These are phyloP conservation scores for Viola pubescens DNA, from an alignment of 441 rosid species.

Conservation along the genomic window DNA sequence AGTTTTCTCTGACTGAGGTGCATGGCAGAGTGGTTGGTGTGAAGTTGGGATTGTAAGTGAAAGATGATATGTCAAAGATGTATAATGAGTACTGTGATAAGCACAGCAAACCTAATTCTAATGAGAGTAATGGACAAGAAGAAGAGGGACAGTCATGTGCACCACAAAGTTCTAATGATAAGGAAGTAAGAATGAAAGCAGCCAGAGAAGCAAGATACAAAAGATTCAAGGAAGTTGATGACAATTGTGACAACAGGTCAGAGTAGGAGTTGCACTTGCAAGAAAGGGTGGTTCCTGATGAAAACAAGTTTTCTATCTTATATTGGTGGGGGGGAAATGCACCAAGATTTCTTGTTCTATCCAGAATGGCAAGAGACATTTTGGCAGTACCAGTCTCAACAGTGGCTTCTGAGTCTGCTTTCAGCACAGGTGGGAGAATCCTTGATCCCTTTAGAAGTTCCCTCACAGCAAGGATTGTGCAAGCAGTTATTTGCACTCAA, in stretches of 20 bases:
- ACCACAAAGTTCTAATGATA: too few species aligned
- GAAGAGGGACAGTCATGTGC: too few species aligned
- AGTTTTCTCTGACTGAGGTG: not conserved
- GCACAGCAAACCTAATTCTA: too few species aligned
- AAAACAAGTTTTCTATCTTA: not conserved
- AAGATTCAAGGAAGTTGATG: not conserved
- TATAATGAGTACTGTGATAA: not conserved
- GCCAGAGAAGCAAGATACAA: not conserved
- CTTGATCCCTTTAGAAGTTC: constrained; percentile 10
- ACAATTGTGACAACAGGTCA: not conserved
- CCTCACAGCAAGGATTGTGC: not conserved
- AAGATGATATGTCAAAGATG: not conserved
- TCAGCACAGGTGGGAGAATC: not conserved
- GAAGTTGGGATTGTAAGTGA: not conserved
- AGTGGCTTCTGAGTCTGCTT: not conserved
- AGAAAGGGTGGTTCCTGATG: not conserved
- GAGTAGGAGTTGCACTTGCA: not conserved
- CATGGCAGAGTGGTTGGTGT: not conserved
- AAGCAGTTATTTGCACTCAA: not conserved
- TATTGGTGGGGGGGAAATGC: constrained; percentile 8
- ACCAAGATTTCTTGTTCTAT: not conserved
- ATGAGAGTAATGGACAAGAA: too few species aligned
- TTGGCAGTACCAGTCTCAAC: constrained; percentile 3
- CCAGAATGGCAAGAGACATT: not conserved
- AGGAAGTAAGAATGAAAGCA: too few species aligned